Evolutionary conservation across 257 asterid species (phyloP).

Genomic region (Ajuga chamaepitys): DNA sequence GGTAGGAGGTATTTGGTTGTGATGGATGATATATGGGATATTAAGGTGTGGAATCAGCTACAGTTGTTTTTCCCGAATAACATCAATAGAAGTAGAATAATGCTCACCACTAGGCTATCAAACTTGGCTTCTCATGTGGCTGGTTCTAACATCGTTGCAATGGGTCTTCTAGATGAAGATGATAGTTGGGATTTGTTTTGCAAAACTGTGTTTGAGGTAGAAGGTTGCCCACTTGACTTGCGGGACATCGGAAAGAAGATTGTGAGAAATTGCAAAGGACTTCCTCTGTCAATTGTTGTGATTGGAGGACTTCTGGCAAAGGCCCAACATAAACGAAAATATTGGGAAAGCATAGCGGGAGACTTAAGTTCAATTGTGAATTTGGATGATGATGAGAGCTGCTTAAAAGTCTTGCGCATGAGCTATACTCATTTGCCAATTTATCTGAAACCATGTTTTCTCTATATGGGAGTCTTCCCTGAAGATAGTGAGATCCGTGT

Average conservation of each 20-base stretch:
- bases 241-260: too few relatives aligned
- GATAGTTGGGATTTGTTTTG: too few relatives aligned
- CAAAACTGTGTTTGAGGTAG: too few relatives aligned
- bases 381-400: background rate
- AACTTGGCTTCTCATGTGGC: background rate
- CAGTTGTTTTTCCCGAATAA: background rate
- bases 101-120: background rate
- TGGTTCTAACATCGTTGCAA: background rate
- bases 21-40: too few relatives aligned
- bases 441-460: slow-evolving; percentile 1
- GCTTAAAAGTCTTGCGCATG: background rate
- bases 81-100: background rate
- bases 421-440: background rate
- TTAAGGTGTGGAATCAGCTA: too few relatives aligned
- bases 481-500: background rate
- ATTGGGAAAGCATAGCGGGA: background rate
- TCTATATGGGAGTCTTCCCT: too few relatives aligned
- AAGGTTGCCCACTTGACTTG: too few relatives aligned
- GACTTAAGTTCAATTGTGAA: too few relatives aligned
- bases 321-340: background rate
- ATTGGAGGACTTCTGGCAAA: background rate
- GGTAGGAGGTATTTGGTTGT: background rate
- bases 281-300: slow-evolving; percentile 3
- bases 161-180: background rate
- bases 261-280: background rate